Evolutionary conservation across 306 rosid genomes (phyloP), one percentile per base, ranked within the genome.

Genomic region (Senna tora): DNA sequence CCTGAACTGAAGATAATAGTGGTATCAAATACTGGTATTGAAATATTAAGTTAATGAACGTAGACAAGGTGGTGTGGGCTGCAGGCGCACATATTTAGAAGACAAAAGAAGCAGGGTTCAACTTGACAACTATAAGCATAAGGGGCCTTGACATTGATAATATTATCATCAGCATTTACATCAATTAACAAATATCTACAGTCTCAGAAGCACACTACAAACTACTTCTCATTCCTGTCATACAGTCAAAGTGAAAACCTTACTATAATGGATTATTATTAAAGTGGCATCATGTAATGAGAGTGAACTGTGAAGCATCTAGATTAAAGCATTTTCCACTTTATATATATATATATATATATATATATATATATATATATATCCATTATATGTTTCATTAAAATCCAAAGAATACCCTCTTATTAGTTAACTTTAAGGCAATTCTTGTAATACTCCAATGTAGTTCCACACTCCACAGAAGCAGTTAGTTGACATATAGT

Each of bases 401-500:
- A 51, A 36, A 52, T 69, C 12, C 19, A 43, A 9, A 38, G 14
- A 15, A 9, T n/a, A 34, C 21, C 21, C 20, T 15, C 49, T 33
- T 21, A 21, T 45, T 39, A 19, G 58, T 30, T 75, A 36, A 54
- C 57, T 45, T 19, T 33, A 46, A 33, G 43, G 73, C 52, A 45
- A 65, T 15, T 11, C 8, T 6, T 17, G 16, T 13, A 52, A 74
- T 4, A 75, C 10, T 54, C 57, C 49, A 43, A 11, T 59, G 47
- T 22, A 9, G 25, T 66, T 62, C 73, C 22, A 56, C 58, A 15
- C 42, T 54, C 50, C 41, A 75, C 41, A 75, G 41, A 54, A 55
- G 41, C 20, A 34, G 16, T 32, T 32, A 10, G 50, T 42, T 19
- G 59, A 42, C 16, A 72, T 14, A 16, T 16, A 65, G 7, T 1